phyloP scores from a whole-genome alignment of 495 filamentous ascomycete species.

The Patellaria atrata region DNA sequence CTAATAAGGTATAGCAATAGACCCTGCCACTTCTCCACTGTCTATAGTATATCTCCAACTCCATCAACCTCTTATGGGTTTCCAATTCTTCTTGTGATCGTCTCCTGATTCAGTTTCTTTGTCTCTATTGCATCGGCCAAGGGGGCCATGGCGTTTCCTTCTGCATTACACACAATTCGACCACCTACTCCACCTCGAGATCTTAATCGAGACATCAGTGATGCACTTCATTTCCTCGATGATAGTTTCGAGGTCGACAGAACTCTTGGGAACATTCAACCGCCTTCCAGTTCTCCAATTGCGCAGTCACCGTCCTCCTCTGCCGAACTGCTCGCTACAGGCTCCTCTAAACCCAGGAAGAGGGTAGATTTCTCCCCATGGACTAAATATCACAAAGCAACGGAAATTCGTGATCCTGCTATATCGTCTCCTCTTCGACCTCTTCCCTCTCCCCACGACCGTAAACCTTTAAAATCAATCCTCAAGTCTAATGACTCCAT shows the following conservation, averaged over 20 bases:
- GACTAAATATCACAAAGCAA: conserved; percentile 52
- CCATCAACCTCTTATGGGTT: not conserved
- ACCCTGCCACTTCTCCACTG: not conserved
- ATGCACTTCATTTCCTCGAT: conserved; percentile 23
- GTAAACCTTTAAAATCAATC: conserved; percentile 69
- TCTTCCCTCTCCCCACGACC: conserved; percentile 44
- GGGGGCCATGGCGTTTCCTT: conserved; percentile 24
- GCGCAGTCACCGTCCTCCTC: conserved; percentile 33
- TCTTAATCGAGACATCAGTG: conserved; percentile 26
- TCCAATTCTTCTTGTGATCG: not conserved
- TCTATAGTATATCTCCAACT: not conserved
- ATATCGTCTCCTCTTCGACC: conserved; percentile 33
- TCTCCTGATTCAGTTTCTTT: conserved; percentile 4
- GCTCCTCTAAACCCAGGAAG: conserved; percentile 41
- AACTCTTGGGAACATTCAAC: conserved; percentile 1
- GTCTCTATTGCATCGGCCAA: conserved; percentile 17
- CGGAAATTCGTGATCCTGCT: no score
- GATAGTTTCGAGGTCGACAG: conserved; percentile 20
- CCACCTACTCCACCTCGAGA: conserved; percentile 49
- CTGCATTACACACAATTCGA: conserved; percentile 31
- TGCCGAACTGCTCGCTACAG: conserved; percentile 24
- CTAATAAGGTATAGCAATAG: no score
- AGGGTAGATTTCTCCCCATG: conserved; percentile 43
- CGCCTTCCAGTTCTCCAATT: conserved; percentile 32
- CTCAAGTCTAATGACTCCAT: conserved; percentile 49